Conservation (phyloP, 495 filamentous ascomycete genomes). For the Penicillium desertorum region DNA sequence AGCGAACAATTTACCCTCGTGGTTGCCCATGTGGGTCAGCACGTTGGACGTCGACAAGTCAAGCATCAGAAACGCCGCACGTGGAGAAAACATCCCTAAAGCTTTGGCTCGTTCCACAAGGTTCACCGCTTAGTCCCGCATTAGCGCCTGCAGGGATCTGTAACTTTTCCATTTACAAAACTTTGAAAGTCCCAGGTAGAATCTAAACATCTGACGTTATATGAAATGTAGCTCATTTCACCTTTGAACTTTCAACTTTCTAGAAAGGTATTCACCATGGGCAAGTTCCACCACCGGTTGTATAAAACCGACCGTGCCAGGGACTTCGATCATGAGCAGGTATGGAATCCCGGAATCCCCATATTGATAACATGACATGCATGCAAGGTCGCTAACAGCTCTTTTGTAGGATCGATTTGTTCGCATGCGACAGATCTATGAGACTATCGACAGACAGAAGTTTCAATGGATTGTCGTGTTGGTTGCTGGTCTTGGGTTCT, state of each 20-base stretch:
- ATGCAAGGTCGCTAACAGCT: not conserved
- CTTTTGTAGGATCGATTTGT: slow-evolving; percentile 44
- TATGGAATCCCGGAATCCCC: slow-evolving; percentile 15
- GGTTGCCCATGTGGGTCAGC: not conserved
- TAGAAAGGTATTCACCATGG: slow-evolving; percentile 25
- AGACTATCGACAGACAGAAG: slow-evolving; percentile 49
- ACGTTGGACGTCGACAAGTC: slow-evolving; percentile 3
- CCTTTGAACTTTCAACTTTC: not conserved
- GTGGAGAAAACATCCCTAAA: slow-evolving; percentile 18
- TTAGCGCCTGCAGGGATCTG: slow-evolving; percentile 7
- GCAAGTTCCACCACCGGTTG: slow-evolving; percentile 40
- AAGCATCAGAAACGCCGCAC: slow-evolving; percentile 19
- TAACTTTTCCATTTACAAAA: too few species aligned
- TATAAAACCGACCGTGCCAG: slow-evolving; percentile 52
- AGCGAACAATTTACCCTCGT: not conserved
- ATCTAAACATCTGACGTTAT: not conserved
- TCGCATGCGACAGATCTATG: slow-evolving; percentile 49
- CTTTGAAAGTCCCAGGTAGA: too few species aligned
- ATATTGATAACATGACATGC: not conserved
- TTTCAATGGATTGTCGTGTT: slow-evolving; percentile 52
- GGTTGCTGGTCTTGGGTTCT: slow-evolving; percentile 66
- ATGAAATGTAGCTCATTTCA: slow-evolving; percentile 1
- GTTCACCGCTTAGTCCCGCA: slow-evolving; percentile 1
- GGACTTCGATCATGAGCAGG: slow-evolving; percentile 52
- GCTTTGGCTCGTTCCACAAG: slow-evolving; percentile 6